phyloP scores from a whole-genome alignment of 1,284 basidiomycete species.

The Microbotryum violaceum region DNA sequence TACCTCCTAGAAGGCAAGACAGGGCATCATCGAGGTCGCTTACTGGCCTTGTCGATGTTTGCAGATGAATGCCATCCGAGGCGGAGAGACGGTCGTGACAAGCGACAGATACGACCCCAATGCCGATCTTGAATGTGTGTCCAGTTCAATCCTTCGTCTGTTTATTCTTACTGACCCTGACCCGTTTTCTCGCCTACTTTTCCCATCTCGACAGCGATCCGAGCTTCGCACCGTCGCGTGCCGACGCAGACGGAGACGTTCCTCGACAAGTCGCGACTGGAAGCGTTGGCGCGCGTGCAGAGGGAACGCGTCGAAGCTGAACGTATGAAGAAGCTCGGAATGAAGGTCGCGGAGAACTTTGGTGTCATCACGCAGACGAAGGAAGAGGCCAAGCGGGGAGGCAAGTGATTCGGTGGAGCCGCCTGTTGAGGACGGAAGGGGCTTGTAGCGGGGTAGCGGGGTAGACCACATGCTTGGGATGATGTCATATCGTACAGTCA shows the following conservation, averaged over 20 bases:
- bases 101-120: conserved; percentile 61
- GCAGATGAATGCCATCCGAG: conserved; percentile 68
- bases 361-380: conserved; percentile 27
- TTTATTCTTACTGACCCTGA: neutral
- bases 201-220: conserved; percentile 2
- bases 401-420: conserved; percentile 6
- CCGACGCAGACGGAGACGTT: conserved; percentile 58
- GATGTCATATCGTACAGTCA: too few species aligned
- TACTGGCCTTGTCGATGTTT: neutral
- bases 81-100: conserved; percentile 62
- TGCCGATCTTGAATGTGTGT: conserved; percentile 57
- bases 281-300: conserved; percentile 70
- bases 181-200: neutral
- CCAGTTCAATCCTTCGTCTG: neutral
- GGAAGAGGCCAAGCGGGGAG: conserved; percentile 46
- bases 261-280: conserved; percentile 64
- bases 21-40: neutral
- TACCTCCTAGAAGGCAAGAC: neutral
- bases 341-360: conserved; percentile 48
- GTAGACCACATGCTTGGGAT: too few species aligned
- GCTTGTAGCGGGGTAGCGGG: too few species aligned
- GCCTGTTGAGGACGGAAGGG: too few species aligned
- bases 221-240: conserved; percentile 52
- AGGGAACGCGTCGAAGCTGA: conserved; percentile 70
- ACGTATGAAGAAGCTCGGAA: conserved; percentile 71